These are phyloP conservation scores for Sugiyamaella qingdaonensis DNA, from an alignment of 805 yeast species.

Conservation along the genomic window DNA sequence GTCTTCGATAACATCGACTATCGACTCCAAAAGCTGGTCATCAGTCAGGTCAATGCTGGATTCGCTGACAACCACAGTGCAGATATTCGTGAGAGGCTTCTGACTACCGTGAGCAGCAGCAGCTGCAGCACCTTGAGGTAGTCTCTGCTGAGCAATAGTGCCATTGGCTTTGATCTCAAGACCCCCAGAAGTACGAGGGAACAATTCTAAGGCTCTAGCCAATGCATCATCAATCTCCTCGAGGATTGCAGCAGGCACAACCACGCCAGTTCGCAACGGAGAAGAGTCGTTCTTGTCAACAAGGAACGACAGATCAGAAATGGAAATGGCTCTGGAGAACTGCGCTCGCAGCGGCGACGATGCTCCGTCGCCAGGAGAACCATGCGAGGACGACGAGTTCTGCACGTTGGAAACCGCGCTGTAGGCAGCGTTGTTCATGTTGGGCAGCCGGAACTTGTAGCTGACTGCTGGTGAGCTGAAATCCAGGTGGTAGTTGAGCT, in stretches of 20 bases:
- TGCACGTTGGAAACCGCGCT: conserved; percentile 42
- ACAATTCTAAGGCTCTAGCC: conserved; percentile 64
- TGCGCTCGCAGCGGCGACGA: conserved; percentile 16
- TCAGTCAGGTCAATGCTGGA: conserved; percentile 73
- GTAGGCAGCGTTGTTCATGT: conserved; percentile 65
- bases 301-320: conserved; percentile 84
- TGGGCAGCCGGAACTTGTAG: conserved; percentile 86
- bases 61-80: conserved; percentile 71
- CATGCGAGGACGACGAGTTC: conserved; percentile 41
- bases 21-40: conserved; percentile 57
- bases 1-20: conserved; percentile 62
- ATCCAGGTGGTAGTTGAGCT: conserved; percentile 56
- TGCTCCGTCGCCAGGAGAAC: conserved; percentile 17
- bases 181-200: conserved; percentile 45
- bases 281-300: conserved; percentile 60
- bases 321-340: conserved; percentile 69
- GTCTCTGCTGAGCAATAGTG: conserved; percentile 47
- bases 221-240: conserved; percentile 88
- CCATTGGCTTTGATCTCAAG: conserved; percentile 36
- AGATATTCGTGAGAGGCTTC: conserved; percentile 59
- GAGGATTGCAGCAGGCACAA: conserved; percentile 73
- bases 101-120: conserved; percentile 8
- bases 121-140: conserved; percentile 21
- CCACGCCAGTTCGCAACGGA: conserved; percentile 77
- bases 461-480: conserved; percentile 60